phyloP scores from a whole-genome alignment of 371 early-diverging fungal genomes.

The Mortierella sp. region DNA sequence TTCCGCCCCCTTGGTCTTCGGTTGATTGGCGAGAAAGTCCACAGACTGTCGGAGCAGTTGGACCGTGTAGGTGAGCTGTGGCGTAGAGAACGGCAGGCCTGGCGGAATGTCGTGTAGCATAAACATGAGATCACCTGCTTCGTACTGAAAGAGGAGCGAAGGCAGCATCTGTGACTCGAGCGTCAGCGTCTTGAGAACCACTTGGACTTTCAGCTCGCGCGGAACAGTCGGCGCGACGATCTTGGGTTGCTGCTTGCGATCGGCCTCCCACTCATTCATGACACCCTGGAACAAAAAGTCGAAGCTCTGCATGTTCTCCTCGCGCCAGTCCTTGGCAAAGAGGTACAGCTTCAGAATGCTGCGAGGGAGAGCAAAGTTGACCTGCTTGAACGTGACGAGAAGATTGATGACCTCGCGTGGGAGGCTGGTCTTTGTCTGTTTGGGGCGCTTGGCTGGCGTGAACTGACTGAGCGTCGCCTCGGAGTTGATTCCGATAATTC shows the following conservation, averaged over 20 bases:
- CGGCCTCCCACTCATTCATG: slow-evolving; percentile 79
- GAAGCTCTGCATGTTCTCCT: slow-evolving; percentile 81
- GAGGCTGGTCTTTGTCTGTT: slow-evolving; percentile 45
- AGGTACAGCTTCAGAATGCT: slow-evolving; percentile 83
- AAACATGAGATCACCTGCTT: slow-evolving; percentile 67
- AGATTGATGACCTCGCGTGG: slow-evolving; percentile 67
- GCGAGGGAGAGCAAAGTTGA: slow-evolving; percentile 76
- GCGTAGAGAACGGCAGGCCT: slow-evolving; percentile 47
- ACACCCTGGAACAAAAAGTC: slow-evolving; percentile 81
- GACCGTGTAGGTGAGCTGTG: slow-evolving; percentile 64
- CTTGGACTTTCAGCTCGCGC: slow-evolving; percentile 73
- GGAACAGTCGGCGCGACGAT: slow-evolving; percentile 31
- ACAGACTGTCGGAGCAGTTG: slow-evolving; percentile 72
- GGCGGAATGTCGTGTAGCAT: slow-evolving; percentile 64
- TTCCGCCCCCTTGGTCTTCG: slow-evolving; percentile 29
- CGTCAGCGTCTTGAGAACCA: slow-evolving; percentile 70
- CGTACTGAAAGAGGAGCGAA: slow-evolving; percentile 75
- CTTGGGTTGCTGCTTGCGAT: slow-evolving; percentile 57
- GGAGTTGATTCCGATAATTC: slow-evolving; percentile 54
- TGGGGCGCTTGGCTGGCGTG: slow-evolving; percentile 43
- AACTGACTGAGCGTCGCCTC: slow-evolving; percentile 53
- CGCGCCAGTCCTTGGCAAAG: slow-evolving; percentile 85
- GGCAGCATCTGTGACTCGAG: slow-evolving; percentile 77
- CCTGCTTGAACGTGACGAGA: slow-evolving; percentile 68
- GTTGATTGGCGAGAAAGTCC: slow-evolving; percentile 63